Evolutionary conservation across 345 rosid genomes (phyloP).

Genomic region (Syzygium grande): DNA sequence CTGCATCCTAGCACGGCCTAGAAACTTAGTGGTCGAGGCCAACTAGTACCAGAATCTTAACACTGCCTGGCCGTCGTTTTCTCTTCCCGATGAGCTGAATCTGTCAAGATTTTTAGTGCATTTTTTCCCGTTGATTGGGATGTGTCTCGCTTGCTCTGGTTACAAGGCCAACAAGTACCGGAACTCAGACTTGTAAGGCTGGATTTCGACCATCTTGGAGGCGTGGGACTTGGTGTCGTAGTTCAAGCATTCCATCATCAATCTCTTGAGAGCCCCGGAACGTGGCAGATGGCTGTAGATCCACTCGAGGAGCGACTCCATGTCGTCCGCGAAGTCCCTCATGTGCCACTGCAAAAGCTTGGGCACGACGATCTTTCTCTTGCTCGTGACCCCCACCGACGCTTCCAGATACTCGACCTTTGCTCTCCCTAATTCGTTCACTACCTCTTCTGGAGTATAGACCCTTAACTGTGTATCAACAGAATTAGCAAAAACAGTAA

Average conservation of each 20-base stretch:
- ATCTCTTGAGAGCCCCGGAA: conserved; percentile 45
- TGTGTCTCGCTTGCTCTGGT: not conserved
- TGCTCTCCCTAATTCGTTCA: conserved; percentile 66
- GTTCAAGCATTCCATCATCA: conserved; percentile 67
- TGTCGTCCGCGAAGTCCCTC: conserved; percentile 81
- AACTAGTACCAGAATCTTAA: too few relatives aligned
- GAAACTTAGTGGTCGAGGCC: not conserved
- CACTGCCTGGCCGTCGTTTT: not conserved
- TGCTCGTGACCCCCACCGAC: conserved; percentile 65
- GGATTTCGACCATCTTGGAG: conserved; percentile 54
- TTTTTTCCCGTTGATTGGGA: not conserved
- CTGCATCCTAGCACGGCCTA: not conserved
- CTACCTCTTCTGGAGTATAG: conserved; percentile 58
- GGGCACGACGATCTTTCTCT: conserved; percentile 72
- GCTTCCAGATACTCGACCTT: conserved; percentile 80
- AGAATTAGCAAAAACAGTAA: not conserved
- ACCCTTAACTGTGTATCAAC: conserved; percentile 58
- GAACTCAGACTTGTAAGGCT: conserved; percentile 70
- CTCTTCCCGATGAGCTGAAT: not conserved
- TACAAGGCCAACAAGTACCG: conserved; percentile 56
- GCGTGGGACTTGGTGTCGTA: conserved; percentile 38
- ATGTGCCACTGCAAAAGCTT: conserved; percentile 86
- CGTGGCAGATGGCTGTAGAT: conserved; percentile 77
- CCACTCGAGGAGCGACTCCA: conserved; percentile 81
- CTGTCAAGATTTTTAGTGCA: not conserved